A percentile compares a stretch with the other conserved stretches of the same genome.
phyloP scores from a whole-genome alignment of 805 yeast genomes.

The Gaillardinia entomophila region DNA sequence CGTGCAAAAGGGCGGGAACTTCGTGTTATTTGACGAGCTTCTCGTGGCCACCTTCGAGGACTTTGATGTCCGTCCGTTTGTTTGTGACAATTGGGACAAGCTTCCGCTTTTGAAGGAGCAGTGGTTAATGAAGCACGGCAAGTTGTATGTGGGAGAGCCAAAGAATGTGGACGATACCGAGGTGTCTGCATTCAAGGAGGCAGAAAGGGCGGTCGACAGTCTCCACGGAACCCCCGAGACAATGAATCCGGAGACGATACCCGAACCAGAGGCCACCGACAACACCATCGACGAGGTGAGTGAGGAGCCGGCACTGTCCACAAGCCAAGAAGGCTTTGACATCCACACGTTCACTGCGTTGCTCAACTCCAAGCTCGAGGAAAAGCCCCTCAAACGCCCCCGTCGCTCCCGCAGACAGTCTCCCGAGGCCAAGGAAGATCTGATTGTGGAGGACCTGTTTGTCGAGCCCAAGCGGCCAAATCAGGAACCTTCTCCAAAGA shows the following conservation, averaged over 20 bases:
- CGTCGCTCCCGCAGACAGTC: too few species aligned
- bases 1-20: slow-evolving; percentile 7
- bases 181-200: background rate
- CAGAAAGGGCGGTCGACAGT: background rate
- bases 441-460: too few species aligned
- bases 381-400: too few species aligned
- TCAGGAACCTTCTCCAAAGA: too few species aligned
- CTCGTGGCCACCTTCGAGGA: slow-evolving; percentile 8
- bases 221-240: background rate
- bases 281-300: background rate
- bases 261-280: background rate
- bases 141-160: slow-evolving; percentile 6
- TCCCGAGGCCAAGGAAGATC: too few species aligned
- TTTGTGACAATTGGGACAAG: slow-evolving; percentile 13
- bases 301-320: too few species aligned
- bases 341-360: slow-evolving; percentile 23
- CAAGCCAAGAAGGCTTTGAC: slow-evolving; percentile 9
- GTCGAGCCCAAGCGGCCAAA: too few species aligned
- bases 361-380: slow-evolving; percentile 17
- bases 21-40: slow-evolving; percentile 14
- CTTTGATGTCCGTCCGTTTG: slow-evolving; percentile 11
- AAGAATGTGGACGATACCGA: too few species aligned
- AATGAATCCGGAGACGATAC: background rate
- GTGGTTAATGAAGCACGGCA: slow-evolving; percentile 6
- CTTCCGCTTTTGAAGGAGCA: slow-evolving; percentile 14